phyloP scores from a whole-genome alignment of 306 rosid species.

The Quercus robur region DNA sequence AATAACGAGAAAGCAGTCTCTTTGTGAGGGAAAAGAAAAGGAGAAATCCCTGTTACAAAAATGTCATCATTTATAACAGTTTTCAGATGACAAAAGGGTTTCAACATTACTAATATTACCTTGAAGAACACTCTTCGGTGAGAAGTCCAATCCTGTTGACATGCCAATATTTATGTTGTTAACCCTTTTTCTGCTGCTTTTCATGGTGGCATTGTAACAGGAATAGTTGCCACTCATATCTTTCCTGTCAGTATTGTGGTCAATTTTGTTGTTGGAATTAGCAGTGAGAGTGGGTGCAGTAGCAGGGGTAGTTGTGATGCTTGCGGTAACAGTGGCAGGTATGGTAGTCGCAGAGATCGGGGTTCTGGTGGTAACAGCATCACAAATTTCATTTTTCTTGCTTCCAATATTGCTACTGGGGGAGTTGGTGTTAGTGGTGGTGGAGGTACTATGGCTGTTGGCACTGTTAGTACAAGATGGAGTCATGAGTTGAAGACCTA shows the following conservation, averaged over 20 bases:
- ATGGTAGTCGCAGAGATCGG: not conserved
- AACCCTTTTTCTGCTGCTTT: conserved; percentile 22
- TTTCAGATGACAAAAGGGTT: not conserved
- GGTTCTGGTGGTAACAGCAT: conserved; percentile 10
- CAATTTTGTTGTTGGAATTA: conserved; percentile 2
- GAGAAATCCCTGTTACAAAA: not conserved
- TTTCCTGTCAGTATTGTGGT: conserved; percentile 11
- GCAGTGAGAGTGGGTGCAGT: conserved; percentile 12
- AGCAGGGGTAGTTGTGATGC: conserved; percentile 3
- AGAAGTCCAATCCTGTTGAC: conserved; percentile 51
- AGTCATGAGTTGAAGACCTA: conserved; percentile 30
- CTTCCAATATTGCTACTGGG: conserved; percentile 13
- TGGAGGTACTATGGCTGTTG: conserved; percentile 12
- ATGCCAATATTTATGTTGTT: conserved; percentile 24
- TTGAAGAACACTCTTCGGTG: conserved; percentile 81
- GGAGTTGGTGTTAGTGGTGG: conserved; percentile 1
- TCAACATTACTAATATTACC: conserved; percentile 26
- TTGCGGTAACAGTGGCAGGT: conserved; percentile 6
- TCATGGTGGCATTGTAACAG: conserved; percentile 7
- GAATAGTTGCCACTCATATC: conserved; percentile 22
- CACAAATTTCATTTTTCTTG: conserved; percentile 15
- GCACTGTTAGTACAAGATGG: conserved; percentile 8
- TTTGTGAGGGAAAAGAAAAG: not conserved
- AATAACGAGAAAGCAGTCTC: not conserved
- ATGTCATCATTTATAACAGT: not conserved